Conservation (phyloP, 148 eudicot species). For the Silene uniflora region DNA sequence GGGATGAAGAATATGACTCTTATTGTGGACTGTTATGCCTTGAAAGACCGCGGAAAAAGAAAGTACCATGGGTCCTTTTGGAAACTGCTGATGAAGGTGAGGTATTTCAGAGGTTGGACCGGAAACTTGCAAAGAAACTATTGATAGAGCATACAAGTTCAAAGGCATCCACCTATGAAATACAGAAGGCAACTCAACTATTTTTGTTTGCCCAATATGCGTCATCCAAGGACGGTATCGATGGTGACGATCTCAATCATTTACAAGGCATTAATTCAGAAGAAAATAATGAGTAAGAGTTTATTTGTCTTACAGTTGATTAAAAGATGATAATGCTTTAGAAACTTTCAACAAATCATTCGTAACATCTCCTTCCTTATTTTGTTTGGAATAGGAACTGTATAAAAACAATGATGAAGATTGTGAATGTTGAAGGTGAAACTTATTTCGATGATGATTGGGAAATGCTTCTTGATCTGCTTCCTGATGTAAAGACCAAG, state of each 20-base stretch:
- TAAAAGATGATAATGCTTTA: not conserved
- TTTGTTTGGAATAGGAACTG: too few relatives aligned
- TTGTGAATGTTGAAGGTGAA: too few relatives aligned
- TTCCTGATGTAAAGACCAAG: too few relatives aligned
- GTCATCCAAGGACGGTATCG: not conserved
- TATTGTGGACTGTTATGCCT: not conserved
- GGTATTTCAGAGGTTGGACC: not conserved
- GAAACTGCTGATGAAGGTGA: not conserved
- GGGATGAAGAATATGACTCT: not conserved
- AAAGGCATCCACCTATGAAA: slow-evolving; percentile 1
- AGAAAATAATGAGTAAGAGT: not conserved
- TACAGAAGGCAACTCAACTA: not conserved
- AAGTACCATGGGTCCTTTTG: not conserved
- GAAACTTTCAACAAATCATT: not conserved
- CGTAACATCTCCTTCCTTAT: not conserved
- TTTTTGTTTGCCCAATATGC: not conserved
- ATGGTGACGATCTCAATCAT: not conserved
- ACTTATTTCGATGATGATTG: too few relatives aligned
- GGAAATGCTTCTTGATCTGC: too few relatives aligned
- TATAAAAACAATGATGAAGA: too few relatives aligned
- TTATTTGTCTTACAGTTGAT: not conserved
- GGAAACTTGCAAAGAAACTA: not conserved
- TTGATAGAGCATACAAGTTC: not conserved
- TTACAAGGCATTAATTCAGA: not conserved
- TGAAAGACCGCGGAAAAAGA: too few relatives aligned